phyloP scores from a whole-genome alignment of 2,329 filamentous ascomycete species.

The Colletotrichum tamarilloi region DNA sequence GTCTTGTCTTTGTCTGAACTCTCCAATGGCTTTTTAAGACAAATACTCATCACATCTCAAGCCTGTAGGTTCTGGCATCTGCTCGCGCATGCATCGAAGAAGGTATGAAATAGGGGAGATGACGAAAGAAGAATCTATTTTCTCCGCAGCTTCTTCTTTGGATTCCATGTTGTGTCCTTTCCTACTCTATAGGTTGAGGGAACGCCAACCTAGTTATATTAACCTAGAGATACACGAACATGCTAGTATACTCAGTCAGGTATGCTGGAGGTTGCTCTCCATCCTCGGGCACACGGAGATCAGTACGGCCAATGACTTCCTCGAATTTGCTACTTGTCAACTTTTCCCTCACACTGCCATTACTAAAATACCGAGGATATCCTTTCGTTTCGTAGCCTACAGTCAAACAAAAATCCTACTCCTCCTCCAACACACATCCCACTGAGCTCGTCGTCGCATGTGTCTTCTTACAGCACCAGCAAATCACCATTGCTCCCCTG shows the following conservation, averaged over 20 bases:
- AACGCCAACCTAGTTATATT: no score
- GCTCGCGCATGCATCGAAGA: not conserved
- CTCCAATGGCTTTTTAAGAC: not conserved
- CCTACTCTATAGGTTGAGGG: no score
- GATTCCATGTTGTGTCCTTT: not conserved
- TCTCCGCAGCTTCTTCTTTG: not conserved
- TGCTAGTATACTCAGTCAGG: no score
- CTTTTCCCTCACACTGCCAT: not conserved
- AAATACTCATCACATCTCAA: not conserved
- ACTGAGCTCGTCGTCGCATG: slow-evolving; percentile 8
- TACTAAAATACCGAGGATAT: slow-evolving; percentile 8
- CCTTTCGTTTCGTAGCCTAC: slow-evolving; percentile 12
- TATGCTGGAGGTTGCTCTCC: no score
- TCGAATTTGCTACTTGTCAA: not conserved
- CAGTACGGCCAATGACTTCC: not conserved
- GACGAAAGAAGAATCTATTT: not conserved
- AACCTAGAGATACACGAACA: no score
- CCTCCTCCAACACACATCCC: not conserved
- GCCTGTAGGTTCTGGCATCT: not conserved
- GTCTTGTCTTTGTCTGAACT: slow-evolving; percentile 24
- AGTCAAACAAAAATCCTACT: not conserved
- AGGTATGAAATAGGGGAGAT: not conserved
- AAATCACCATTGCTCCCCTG: slow-evolving; percentile 78
- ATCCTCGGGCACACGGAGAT: not conserved
- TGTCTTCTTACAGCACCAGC: slow-evolving; percentile 66